Evolutionary conservation across 108 stramenopile genomes (phyloP).

Genomic region (Stephanodiscus triporus): DNA sequence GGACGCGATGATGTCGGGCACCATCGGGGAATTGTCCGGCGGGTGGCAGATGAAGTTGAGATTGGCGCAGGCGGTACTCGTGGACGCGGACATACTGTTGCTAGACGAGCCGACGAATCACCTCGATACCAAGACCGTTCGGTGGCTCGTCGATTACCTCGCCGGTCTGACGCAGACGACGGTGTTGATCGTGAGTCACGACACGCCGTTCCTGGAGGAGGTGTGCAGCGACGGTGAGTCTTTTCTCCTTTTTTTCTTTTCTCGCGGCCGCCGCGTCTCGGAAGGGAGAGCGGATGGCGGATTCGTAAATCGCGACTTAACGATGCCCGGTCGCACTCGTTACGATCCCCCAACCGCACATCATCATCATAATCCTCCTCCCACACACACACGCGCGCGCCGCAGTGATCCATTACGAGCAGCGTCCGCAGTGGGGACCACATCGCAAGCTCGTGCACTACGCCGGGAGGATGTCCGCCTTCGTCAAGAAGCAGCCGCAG

Average conservation of each 20-base stretch:
- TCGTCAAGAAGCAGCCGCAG: constrained; percentile 92
- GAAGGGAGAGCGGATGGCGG: no score
- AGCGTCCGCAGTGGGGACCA: constrained; percentile 84
- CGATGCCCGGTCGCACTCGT: no score
- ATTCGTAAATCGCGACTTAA: no score
- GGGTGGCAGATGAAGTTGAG: constrained; percentile 98
- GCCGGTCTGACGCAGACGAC: constrained; percentile 79
- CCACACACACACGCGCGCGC: no score
- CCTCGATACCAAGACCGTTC: constrained; percentile 82
- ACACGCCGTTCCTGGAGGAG: constrained; percentile 92
- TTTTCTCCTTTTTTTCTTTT: not conserved
- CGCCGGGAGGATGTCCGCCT: constrained; percentile 86
- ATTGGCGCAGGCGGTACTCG: constrained; percentile 76
- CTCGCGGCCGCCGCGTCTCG: not conserved
- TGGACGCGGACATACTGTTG: constrained; percentile 92
- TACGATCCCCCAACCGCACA: no score
- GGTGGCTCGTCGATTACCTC: constrained; percentile 90
- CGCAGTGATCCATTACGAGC: constrained; percentile 93
- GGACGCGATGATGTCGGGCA: constrained; percentile 83
- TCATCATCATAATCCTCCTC: no score
- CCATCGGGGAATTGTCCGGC: constrained; percentile 93
- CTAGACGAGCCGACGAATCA: constrained; percentile 94
- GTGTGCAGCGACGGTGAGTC: constrained; percentile 80
- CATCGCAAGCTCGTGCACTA: constrained; percentile 94
- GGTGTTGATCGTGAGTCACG: constrained; percentile 92